A percentile compares a stretch with the other conserved stretches of the same genome.
These are phyloP conservation scores for Zymoseptoria crescenta DNA, from an alignment of 2,329 filamentous ascomycete genomes.

Conservation along the genomic window DNA sequence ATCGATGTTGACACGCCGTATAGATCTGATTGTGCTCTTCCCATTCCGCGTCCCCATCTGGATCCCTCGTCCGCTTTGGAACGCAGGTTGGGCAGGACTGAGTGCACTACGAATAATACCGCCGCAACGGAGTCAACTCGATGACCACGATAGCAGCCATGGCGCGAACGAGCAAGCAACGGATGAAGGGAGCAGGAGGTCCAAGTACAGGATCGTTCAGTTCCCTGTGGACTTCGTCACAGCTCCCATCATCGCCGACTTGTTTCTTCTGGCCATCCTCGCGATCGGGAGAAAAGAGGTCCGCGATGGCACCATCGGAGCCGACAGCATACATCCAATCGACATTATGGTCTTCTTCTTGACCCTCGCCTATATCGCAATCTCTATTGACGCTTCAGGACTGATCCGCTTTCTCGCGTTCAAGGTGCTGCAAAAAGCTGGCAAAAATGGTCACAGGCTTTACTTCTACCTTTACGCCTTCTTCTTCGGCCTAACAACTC, in stretches of 20 bases:
- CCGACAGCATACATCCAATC: slow-evolving; percentile 58
- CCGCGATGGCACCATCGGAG: slow-evolving; percentile 58
- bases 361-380: slow-evolving; percentile 63
- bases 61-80: slow-evolving; percentile 46
- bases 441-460: slow-evolving; percentile 57
- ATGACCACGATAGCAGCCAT: slow-evolving; percentile 14
- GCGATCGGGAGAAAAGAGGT: slow-evolving; percentile 62
- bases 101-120: slow-evolving; percentile 47
- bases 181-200: not conserved
- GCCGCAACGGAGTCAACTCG: slow-evolving; percentile 27
- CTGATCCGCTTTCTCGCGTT: slow-evolving; percentile 64
- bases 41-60: slow-evolving; percentile 59
- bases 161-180: slow-evolving; percentile 28
- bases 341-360: slow-evolving; percentile 72
- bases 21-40: slow-evolving; percentile 62
- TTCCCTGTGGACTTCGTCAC: slow-evolving; percentile 66
- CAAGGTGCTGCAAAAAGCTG: slow-evolving; percentile 60
- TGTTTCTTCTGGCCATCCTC: slow-evolving; percentile 61
- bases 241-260: slow-evolving; percentile 60
- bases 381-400: slow-evolving; percentile 68
- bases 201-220: slow-evolving; percentile 24
- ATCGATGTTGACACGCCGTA: not conserved
- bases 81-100: slow-evolving; percentile 40
- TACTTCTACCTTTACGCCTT: slow-evolving; percentile 69
- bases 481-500: slow-evolving; percentile 59